Base-by-base conservation (phyloP, 1,284 basidiomycete species). In the Cerioporus squamosus region DNA sequence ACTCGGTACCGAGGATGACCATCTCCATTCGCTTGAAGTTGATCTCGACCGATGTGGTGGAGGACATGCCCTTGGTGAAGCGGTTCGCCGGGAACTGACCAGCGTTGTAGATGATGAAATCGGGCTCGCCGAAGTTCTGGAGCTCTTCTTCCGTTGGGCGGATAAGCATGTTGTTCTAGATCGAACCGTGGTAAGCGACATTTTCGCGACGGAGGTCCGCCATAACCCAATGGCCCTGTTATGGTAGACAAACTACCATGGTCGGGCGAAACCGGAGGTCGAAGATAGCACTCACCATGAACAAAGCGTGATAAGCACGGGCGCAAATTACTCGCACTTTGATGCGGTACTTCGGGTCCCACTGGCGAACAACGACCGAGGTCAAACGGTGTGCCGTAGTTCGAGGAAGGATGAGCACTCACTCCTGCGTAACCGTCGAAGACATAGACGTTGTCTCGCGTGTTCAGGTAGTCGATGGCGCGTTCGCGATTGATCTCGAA, bases 21-120 rank as follows among this genome's bases (percentile, higher is more conserved):
- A 99, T 99, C 80, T 99, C 97, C 93, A 96, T 98, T 58, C 97
- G 94, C 85, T 98, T 98, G 81, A 99, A 99, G 88, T 99, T 99
- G 83, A 99, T 94, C 81, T 98, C 97, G 57, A 99, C 97, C 20
- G 96, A 98, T 26, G 97, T 99, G 45, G 96, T 93, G 36, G 95
- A 98, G 63, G 95, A 97, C 97, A 99, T 99, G 77, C 97, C 97
- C 79, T 98, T 95, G 61, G 97, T 99, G 87, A 99, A 99, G 56
- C 97, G 93, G 78, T 99, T 99, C 69, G 97, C 97, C 44, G 97
- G 97, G 91, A 99, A 99, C 77, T 99, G 97, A 65, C 97, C 97
- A 55, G 97, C 97, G 77, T 99, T 99, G 88, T 99, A 99, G 79
- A 99, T 98, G 82, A 96, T 98, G 75, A 99, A 99, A 75, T 99